Evolutionary conservation across 345 rosid species (phyloP).

Genomic region (Populus euphratica): DNA sequence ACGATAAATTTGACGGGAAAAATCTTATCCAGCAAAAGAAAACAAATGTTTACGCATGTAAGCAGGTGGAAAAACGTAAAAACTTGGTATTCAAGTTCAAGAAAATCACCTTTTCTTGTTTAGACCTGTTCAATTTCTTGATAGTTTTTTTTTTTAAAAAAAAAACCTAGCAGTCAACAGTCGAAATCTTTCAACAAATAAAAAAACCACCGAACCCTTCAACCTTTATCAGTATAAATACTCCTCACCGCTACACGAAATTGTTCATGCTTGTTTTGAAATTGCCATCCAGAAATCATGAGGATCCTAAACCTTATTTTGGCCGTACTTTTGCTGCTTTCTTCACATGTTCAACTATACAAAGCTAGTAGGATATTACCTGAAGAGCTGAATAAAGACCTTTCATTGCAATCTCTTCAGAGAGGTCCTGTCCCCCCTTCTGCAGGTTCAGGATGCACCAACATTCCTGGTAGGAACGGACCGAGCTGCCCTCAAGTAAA

Average conservation of each 20-base stretch:
- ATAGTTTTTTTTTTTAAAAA: background rate
- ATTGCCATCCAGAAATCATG: constrained; percentile 15
- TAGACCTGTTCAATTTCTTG: constrained; percentile 23
- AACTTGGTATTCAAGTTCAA: constrained; percentile 3
- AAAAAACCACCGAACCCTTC: background rate
- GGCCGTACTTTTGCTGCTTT: constrained; percentile 20
- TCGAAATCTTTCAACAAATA: constrained; percentile 24
- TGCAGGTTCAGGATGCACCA: constrained; percentile 50
- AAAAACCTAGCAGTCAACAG: constrained; percentile 24
- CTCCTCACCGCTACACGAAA: background rate
- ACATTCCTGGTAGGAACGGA: constrained; percentile 47
- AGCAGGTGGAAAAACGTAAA: background rate
- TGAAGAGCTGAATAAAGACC: constrained; percentile 4
- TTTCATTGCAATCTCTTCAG: constrained; percentile 42
- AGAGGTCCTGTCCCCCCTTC: constrained; percentile 34
- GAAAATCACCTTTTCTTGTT: background rate
- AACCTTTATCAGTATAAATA: constrained; percentile 2
- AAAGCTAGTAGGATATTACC: constrained; percentile 28
- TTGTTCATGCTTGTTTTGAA: background rate
- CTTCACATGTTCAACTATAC: constrained; percentile 19
- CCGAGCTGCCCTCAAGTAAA: constrained; percentile 33
- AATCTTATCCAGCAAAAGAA: background rate
- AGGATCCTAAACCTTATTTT: constrained; percentile 16
- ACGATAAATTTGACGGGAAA: background rate
- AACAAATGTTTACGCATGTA: background rate